phyloP scores from a whole-genome alignment of 2,329 filamentous ascomycete species.

The Plenodomus tracheiphilus region DNA sequence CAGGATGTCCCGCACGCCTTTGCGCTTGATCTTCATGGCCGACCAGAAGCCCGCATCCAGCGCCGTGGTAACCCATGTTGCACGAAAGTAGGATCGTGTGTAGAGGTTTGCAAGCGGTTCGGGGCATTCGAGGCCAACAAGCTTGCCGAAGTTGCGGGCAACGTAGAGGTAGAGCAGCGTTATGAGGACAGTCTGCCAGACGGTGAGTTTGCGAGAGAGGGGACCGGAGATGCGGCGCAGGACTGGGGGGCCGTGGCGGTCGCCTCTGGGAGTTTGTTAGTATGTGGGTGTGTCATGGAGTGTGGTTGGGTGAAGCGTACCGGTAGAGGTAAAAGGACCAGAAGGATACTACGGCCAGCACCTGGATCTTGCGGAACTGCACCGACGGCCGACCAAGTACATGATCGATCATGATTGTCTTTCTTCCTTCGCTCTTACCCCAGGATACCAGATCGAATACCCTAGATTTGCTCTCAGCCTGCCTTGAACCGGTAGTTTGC shows the following conservation, averaged over 20 bases:
- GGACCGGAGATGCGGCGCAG: conserved; percentile 71
- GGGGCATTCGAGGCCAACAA: conserved; percentile 86
- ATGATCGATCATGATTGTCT: conserved; percentile 65
- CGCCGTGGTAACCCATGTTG: conserved; percentile 94
- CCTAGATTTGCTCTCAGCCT: no score
- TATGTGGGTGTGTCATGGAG: neutral
- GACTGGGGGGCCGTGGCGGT: conserved; percentile 84
- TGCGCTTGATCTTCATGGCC: conserved; percentile 84
- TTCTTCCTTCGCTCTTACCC: neutral
- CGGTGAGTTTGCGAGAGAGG: conserved; percentile 72
- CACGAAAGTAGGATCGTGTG: conserved; percentile 87
- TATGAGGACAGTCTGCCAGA: conserved; percentile 86
- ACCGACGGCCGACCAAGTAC: conserved; percentile 87
- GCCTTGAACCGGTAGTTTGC: no score
- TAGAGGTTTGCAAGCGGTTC: conserved; percentile 96
- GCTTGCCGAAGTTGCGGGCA: conserved; percentile 88
- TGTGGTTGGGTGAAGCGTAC: conserved; percentile 51
- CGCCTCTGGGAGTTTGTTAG: conserved; percentile 61
- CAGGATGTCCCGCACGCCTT: conserved; percentile 79
- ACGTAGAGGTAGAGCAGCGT: conserved; percentile 92
- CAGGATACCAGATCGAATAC: no score
- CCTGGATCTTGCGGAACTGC: conserved; percentile 89
- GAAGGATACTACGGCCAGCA: conserved; percentile 86
- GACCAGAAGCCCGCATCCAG: conserved; percentile 98
- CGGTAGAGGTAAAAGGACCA: conserved; percentile 84